A percentile compares a stretch with the other conserved stretches of the same genome.
These are phyloP conservation scores for Takashimella koratensis DNA, from an alignment of 1,284 basidiomycete genomes.

Conservation along the genomic window DNA sequence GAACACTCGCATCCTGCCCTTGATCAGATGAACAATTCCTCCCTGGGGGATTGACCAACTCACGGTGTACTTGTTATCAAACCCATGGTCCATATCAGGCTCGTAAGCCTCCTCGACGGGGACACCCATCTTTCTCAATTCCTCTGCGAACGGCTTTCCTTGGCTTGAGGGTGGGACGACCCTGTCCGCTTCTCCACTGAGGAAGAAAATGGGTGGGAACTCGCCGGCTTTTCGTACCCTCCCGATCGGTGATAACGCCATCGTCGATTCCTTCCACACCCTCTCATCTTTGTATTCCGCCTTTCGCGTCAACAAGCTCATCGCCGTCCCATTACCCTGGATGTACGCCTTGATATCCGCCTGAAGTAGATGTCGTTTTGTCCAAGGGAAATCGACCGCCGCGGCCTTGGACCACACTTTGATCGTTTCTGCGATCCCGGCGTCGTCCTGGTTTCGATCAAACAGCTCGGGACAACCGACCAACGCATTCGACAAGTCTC, in stretches of 20 bases:
- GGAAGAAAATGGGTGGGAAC: conserved; percentile 26
- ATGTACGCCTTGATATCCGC: no score
- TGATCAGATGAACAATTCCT: no score
- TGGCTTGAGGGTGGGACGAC: conserved; percentile 22
- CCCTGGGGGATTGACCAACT: no score
- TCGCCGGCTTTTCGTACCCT: no score
- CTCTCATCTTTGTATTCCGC: conserved; percentile 2
- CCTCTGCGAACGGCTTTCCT: conserved; percentile 12
- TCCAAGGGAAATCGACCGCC: conserved; percentile 9
- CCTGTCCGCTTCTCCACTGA: conserved; percentile 24
- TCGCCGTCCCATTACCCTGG: no score
- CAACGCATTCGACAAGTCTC: conserved; percentile 6
- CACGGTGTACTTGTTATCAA: conserved; percentile 26
- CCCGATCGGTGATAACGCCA: conserved; percentile 6
- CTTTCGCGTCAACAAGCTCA: not conserved
- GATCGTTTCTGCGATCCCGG: no score
- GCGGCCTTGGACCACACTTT: no score
- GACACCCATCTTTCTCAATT: conserved; percentile 15
- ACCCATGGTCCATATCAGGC: conserved; percentile 18
- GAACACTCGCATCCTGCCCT: no score
- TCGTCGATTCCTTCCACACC: conserved; percentile 8
- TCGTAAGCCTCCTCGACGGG: conserved; percentile 13
- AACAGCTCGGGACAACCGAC: not conserved
- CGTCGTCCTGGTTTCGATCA: no score
- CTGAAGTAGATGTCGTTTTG: not conserved